Evolutionary conservation across 2,329 filamentous ascomycete species (phyloP), one percentile per base, ranked within the genome.

Genomic region (Aschersonia sp.): DNA sequence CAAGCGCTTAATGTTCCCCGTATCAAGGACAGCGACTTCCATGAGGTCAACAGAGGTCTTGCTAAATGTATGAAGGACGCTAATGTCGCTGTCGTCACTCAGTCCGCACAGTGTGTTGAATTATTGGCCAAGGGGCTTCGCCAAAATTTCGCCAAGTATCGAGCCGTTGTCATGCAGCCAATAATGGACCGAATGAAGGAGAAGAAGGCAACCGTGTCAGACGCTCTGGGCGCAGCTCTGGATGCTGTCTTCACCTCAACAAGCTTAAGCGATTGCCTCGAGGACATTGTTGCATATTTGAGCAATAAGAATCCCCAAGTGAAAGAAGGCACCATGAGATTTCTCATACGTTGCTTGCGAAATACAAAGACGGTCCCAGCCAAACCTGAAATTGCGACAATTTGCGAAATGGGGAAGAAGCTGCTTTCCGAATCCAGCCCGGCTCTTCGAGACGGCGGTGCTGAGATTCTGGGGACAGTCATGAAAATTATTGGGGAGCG

Each of bases 401-500:
- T 97, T 47, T 86, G 88, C n/a, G 92, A 97, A 57, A 77, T 81
- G 1, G 82, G 81, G 31, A 95, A 90, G 59, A 97, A 95, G 64
- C 71, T 97, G 6, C 72, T 98, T 12, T 83, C 89, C 0, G 92
- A 98, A 61, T 90, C 87, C 0, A 89, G 82, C 55, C 89, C 94
- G 56, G 82, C 76, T 4, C 78, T 94, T 50, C 80, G 92, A 65
- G 83, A 90, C 45, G 88, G 87, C 32, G 92, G 89, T 62, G 89
- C 89, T 11, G 92, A 98, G 63, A 81, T 92, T 35, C 71, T 98
- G 4, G 92, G 94, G 53, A 95, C 89, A 0, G 66, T 98, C 45
- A 97, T 95, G 92, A 98, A 97, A 69, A 97, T 98, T 48, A 86
- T 97, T 69, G 90, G 92, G 41, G 94, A 98, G 64, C 80, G 92